Evolutionary conservation across 2,329 filamentous ascomycete species (phyloP).

Genomic region (Diplodia sapinea): DNA sequence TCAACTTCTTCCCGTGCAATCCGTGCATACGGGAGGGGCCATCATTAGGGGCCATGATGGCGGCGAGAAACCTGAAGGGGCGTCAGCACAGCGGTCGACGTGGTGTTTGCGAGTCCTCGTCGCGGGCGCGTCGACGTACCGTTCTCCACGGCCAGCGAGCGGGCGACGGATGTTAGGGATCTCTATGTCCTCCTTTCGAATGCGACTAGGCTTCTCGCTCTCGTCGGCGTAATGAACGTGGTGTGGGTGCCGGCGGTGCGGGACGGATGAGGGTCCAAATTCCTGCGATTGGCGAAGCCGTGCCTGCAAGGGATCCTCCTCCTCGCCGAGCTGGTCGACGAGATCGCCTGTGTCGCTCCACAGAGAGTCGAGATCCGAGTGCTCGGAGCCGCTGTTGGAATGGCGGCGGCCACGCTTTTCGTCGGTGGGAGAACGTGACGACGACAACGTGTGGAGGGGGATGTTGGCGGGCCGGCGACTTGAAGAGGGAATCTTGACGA

Average conservation of each 20-base stretch:
- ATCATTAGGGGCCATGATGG: constrained; percentile 84
- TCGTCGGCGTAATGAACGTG: constrained; percentile 71
- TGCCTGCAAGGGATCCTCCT: constrained; percentile 79
- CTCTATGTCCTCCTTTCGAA: constrained; percentile 73
- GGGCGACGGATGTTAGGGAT: constrained; percentile 73
- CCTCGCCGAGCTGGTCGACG: constrained; percentile 84
- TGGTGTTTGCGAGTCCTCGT: background rate
- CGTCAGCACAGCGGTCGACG: background rate
- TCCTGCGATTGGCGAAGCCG: constrained; percentile 71
- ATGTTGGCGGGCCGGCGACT: constrained; percentile 80
- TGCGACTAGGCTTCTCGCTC: constrained; percentile 47
- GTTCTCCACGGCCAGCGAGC: constrained; percentile 69
- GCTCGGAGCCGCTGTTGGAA: constrained; percentile 68
- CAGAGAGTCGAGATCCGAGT: constrained; percentile 60
- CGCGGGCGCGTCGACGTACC: constrained; percentile 38
- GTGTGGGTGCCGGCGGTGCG: constrained; percentile 58
- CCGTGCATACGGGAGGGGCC: constrained; percentile 77
- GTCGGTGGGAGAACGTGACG: constrained; percentile 53
- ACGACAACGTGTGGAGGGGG: constrained; percentile 76
- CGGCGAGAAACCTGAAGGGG: constrained; percentile 63
- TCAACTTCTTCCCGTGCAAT: constrained; percentile 91
- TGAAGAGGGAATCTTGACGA: constrained; percentile 84
- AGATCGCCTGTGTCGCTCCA: constrained; percentile 97
- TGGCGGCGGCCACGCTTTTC: constrained; percentile 58
- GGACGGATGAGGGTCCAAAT: constrained; percentile 58